Conservation (phyloP, 2,329 filamentous ascomycete genomes). For the Fusarium sp. region DNA sequence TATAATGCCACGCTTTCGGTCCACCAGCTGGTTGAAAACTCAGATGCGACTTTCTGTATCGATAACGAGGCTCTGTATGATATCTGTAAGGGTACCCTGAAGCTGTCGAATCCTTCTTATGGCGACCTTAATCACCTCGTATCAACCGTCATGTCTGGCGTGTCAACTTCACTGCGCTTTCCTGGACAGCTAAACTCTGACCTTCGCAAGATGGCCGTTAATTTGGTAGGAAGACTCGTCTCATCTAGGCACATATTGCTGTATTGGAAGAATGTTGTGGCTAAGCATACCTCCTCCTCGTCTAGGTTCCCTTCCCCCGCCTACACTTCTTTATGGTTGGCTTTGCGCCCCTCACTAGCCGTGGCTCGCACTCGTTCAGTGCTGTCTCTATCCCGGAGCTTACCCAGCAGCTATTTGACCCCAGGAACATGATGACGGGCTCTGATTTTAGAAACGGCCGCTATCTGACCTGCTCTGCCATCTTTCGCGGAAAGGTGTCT, state of each 20-base stretch:
- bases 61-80: constrained; percentile 99
- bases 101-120: constrained; percentile 98
- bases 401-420: constrained; percentile 99
- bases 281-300: background rate
- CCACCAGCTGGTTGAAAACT: constrained; percentile 99
- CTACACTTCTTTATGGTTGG: constrained; percentile 99
- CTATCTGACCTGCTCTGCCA: constrained; percentile 99
- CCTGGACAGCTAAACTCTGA: constrained; percentile 99
- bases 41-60: constrained; percentile 99
- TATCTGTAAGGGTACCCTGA: constrained; percentile 99
- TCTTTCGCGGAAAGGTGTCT: constrained; percentile 99
- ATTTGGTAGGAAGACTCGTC: constrained; percentile 81
- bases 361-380: constrained; percentile 89
- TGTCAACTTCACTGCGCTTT: constrained; percentile 98
- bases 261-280: background rate
- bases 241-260: background rate
- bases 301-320: constrained; percentile 85
- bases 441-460: constrained; percentile 99
- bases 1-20: constrained; percentile 99
- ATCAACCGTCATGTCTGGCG: constrained; percentile 99
- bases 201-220: constrained; percentile 98
- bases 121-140: constrained; percentile 99
- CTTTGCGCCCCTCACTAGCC: constrained; percentile 96
- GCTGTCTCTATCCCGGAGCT: constrained; percentile 97
- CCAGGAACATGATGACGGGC: constrained; percentile 99